Evolutionary conservation across 768 basidiomycete genomes (phyloP).

Genomic region (Panellus pusillus): DNA sequence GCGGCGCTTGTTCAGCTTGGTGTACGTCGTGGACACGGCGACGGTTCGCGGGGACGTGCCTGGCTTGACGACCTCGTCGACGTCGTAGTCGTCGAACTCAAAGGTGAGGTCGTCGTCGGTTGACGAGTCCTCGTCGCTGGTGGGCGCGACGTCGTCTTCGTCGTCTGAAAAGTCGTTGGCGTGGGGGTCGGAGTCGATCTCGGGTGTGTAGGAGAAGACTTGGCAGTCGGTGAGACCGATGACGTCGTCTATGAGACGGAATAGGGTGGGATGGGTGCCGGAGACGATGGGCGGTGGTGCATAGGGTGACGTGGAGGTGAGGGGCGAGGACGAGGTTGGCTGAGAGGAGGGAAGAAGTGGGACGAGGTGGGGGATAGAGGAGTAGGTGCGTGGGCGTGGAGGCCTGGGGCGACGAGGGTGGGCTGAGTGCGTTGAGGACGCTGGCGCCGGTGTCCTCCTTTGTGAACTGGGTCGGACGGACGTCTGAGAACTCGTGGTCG

Average conservation of each 20-base stretch:
- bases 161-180: slow-evolving; percentile 79
- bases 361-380: slow-evolving; percentile 80
- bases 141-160: slow-evolving; percentile 70
- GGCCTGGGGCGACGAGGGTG: slow-evolving; percentile 72
- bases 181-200: slow-evolving; percentile 93
- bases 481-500: slow-evolving; percentile 97
- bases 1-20: slow-evolving; percentile 50
- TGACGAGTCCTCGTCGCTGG: slow-evolving; percentile 68
- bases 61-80: slow-evolving; percentile 53
- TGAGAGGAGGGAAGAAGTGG: slow-evolving; percentile 78
- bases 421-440: slow-evolving; percentile 83
- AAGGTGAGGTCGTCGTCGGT: slow-evolving; percentile 72
- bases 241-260: slow-evolving; percentile 84
- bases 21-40: slow-evolving; percentile 38
- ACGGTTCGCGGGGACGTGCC: slow-evolving; percentile 39
- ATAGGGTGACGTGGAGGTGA: slow-evolving; percentile 60
- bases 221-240: slow-evolving; percentile 92
- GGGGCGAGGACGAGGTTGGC: slow-evolving; percentile 71
- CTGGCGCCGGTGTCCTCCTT: slow-evolving; percentile 77
- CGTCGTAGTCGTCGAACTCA: slow-evolving; percentile 80
- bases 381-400: slow-evolving; percentile 79
- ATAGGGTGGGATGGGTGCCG: slow-evolving; percentile 86
- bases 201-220: slow-evolving; percentile 92
- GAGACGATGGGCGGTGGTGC: slow-evolving; percentile 72
- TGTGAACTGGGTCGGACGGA: slow-evolving; percentile 86